Percentiles rank a stretch among this genome's conserved stretches.
Conservation (phyloP, 2,329 filamentous ascomycete genomes). For the Calonectria fujianensis region DNA sequence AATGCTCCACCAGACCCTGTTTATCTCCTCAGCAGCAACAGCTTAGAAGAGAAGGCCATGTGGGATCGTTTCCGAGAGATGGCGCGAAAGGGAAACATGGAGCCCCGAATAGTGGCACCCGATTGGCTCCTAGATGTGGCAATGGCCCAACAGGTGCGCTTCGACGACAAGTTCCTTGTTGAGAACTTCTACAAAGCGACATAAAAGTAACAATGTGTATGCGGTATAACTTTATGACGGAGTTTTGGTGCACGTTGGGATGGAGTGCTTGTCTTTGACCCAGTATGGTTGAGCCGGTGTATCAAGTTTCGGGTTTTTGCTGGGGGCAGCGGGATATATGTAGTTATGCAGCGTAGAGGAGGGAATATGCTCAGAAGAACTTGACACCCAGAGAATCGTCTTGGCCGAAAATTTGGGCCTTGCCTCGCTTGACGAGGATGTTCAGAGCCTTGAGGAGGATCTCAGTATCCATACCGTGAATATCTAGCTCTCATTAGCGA, state of each 20-base stretch:
- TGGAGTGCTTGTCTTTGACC: constrained; percentile 37
- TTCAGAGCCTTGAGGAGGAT: constrained; percentile 86
- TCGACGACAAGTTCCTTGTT: constrained; percentile 77
- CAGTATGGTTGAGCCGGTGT: constrained; percentile 36
- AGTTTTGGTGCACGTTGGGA: constrained; percentile 44
- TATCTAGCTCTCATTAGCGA: constrained; percentile 72
- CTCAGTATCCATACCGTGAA: constrained; percentile 91
- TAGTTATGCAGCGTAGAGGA: constrained; percentile 44
- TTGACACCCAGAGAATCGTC: constrained; percentile 95
- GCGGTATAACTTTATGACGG: constrained; percentile 45
- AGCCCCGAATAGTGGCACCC: constrained; percentile 85
- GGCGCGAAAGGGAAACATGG: constrained; percentile 85
- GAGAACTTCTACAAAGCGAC: constrained; percentile 63
- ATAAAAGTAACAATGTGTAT: constrained; percentile 29
- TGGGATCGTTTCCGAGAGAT: constrained; percentile 89
- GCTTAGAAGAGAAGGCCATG: constrained; percentile 80
- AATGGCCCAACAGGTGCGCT: constrained; percentile 89
- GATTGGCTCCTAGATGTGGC: constrained; percentile 95
- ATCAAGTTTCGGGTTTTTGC: constrained; percentile 20
- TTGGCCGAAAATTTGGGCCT: constrained; percentile 93
- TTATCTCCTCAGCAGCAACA: constrained; percentile 85
- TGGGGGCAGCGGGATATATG: constrained; percentile 37
- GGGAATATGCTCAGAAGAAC: constrained; percentile 82
- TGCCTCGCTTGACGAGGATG: constrained; percentile 90
- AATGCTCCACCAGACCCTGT: constrained; percentile 80